Evolutionary conservation across 345 rosid genomes (phyloP).

Genomic region (Linum lewisii): DNA sequence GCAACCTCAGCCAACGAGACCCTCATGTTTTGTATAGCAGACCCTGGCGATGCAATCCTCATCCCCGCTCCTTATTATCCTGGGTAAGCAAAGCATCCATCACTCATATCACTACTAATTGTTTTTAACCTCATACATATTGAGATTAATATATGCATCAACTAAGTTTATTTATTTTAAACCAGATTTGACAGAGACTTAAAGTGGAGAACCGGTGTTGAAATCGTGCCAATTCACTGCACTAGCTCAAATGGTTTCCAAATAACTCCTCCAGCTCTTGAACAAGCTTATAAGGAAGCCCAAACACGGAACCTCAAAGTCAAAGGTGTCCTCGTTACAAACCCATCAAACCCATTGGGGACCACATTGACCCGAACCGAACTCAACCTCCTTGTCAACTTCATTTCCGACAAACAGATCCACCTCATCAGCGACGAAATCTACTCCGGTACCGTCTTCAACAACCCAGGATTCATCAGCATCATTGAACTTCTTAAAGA

Average conservation of each 20-base stretch:
- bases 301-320: conserved; percentile 51
- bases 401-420: conserved; percentile 42
- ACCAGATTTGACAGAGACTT: conserved; percentile 69
- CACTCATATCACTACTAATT: too few relatives aligned
- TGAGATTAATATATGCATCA: too few relatives aligned
- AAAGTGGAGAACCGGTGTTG: conserved; percentile 58
- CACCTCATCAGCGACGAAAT: conserved; percentile 78
- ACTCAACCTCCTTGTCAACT: conserved; percentile 53
- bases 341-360: conserved; percentile 81
- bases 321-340: conserved; percentile 66
- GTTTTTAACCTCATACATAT: too few relatives aligned
- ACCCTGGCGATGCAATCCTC: conserved; percentile 70
- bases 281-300: conserved; percentile 56
- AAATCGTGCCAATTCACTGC: conserved; percentile 50
- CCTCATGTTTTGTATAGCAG: conserved; percentile 66
- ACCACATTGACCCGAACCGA: conserved; percentile 50
- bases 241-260: conserved; percentile 50
- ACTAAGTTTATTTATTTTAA: conserved; percentile 6
- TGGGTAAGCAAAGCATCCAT: conserved; percentile 37
- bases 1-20: conserved; percentile 81
- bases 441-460: conserved; percentile 71
- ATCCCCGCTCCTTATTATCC: conserved; percentile 81
- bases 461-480: conserved; percentile 50
- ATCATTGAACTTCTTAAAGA: conserved; percentile 60
- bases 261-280: conserved; percentile 48